Evolutionary conservation across 2,329 filamentous ascomycete species (phyloP), one percentile per base, ranked within the genome.

Genomic region (Rutstroemia sydowiana): DNA sequence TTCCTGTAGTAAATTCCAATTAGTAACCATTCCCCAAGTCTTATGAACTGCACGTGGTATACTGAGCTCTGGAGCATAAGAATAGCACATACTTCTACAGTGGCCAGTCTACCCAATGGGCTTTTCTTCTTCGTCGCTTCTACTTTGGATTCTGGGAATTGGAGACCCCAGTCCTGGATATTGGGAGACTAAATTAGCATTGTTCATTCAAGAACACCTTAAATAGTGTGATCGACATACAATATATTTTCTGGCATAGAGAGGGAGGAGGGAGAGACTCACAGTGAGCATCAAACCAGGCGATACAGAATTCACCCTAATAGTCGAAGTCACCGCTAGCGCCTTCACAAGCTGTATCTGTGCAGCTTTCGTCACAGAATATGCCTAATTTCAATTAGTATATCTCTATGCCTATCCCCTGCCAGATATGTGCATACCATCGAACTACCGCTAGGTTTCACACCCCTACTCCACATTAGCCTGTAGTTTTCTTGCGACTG

Each of bases 361-460:
- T 10, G 88, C 88, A 0, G 87, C 79, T 66, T 93, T 93, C 34
- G 85, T 87, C 16, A 91, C 84, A 0, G 82, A 75, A 63, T 93
- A 93, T 3, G 88, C 79, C 83, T 77, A 43, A 36, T 20, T 16
- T n/a, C 2, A n/a, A 26, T 5, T 7, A 9, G 41, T 5, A 20
- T 8, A 16, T 13, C 20, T 5, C 8, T 23, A 2, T 3, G 3
- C 9, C 18, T 4, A 16, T 20, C 20, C 8, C 10, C 13, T n/a
- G n/a, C 20, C 7, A 5, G 10, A 5, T 2, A 42, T 42, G 9
- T 31, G 54, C 66, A 60, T 63, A 76, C 74, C 57, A 85, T 63
- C 2, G 76, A 77, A 56, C 80, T 85, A 1, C 84, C 84, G 54
- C 75, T 79, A 0, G 79, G 75, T 60, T 75, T 80, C 2, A 87